Conservation (phyloP, 768 basidiomycete species). For the Cyclocybe aegerita region DNA sequence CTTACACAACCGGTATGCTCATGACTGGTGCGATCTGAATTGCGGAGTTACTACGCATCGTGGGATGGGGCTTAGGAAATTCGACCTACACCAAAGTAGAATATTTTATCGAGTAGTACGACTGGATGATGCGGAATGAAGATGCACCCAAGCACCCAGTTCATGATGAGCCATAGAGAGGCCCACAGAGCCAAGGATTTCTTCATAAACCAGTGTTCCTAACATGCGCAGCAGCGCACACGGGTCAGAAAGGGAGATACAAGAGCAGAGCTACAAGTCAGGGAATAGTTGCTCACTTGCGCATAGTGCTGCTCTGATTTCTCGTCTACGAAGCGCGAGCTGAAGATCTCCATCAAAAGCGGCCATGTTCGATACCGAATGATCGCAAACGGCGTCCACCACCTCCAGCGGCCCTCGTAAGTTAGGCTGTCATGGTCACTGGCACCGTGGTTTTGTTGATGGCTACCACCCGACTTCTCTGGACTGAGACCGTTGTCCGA, state of each 20-base stretch:
- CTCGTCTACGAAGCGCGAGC: conserved; percentile 58
- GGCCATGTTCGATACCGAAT: conserved; percentile 64
- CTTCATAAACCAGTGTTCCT: conserved; percentile 74
- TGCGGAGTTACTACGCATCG: not conserved
- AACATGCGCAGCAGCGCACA: conserved; percentile 6
- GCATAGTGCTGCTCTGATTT: conserved; percentile 45
- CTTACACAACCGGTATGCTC: conserved; percentile 59
- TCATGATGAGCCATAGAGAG: conserved; percentile 60
- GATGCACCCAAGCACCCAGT: conserved; percentile 64
- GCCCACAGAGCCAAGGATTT: conserved; percentile 69
- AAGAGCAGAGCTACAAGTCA: not conserved
- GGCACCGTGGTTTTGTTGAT: conserved; percentile 23
- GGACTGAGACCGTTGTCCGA: conserved; percentile 49
- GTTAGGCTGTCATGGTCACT: conserved; percentile 31
- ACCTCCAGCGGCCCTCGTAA: conserved; percentile 24
- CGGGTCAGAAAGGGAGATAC: conserved; percentile 1
- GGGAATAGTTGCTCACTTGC: conserved; percentile 25
- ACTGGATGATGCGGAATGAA: conserved; percentile 45
- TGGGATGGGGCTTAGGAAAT: not conserved
- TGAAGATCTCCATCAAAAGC: conserved; percentile 54
- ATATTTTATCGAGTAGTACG: conserved; percentile 54
- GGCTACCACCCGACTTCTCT: conserved; percentile 50
- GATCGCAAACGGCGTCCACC: conserved; percentile 36
- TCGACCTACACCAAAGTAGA: conserved; percentile 49
- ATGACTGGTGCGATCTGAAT: conserved; percentile 54